phyloP scores from a whole-genome alignment of 352 stramenopile genomes.

The Phytopythium kandeliae region DNA sequence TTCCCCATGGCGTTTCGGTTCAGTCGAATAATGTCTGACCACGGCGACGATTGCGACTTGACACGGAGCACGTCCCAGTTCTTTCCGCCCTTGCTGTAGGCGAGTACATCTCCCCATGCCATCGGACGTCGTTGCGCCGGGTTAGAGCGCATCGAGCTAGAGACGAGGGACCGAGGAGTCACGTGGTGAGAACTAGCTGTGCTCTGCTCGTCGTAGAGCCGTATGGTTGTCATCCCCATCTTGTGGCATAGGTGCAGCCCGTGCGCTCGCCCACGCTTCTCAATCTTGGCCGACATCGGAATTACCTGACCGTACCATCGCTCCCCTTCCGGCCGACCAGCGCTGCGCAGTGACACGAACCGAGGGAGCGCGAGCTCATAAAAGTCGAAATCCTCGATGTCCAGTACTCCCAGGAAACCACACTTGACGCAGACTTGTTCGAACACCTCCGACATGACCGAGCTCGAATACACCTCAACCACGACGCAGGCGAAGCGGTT shows the following conservation, averaged over 20 bases:
- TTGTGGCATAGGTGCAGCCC: slow-evolving; percentile 84
- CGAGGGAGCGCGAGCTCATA: slow-evolving; percentile 76
- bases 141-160: slow-evolving; percentile 71
- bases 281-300: slow-evolving; percentile 48
- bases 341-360: slow-evolving; percentile 83
- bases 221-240: slow-evolving; percentile 84
- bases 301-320: slow-evolving; percentile 79
- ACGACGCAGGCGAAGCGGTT: slow-evolving; percentile 83
- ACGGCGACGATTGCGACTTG: slow-evolving; percentile 66
- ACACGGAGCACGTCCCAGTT: slow-evolving; percentile 83
- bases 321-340: slow-evolving; percentile 75
- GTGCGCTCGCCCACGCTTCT: slow-evolving; percentile 53
- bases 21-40: slow-evolving; percentile 81
- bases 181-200: slow-evolving; percentile 81
- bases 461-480: slow-evolving; percentile 48
- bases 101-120: slow-evolving; percentile 70
- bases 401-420: slow-evolving; percentile 63
- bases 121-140: slow-evolving; percentile 75
- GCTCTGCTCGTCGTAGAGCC: slow-evolving; percentile 82
- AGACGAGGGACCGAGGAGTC: slow-evolving; percentile 65
- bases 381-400: slow-evolving; percentile 80
- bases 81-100: slow-evolving; percentile 67
- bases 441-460: slow-evolving; percentile 69
- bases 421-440: slow-evolving; percentile 71
- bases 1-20: slow-evolving; percentile 88